Percentiles rank a stretch among this genome's conserved stretches.
These are phyloP conservation scores for Leucosporidium scottii DNA, from an alignment of 768 basidiomycete genomes.

Conservation along the genomic window DNA sequence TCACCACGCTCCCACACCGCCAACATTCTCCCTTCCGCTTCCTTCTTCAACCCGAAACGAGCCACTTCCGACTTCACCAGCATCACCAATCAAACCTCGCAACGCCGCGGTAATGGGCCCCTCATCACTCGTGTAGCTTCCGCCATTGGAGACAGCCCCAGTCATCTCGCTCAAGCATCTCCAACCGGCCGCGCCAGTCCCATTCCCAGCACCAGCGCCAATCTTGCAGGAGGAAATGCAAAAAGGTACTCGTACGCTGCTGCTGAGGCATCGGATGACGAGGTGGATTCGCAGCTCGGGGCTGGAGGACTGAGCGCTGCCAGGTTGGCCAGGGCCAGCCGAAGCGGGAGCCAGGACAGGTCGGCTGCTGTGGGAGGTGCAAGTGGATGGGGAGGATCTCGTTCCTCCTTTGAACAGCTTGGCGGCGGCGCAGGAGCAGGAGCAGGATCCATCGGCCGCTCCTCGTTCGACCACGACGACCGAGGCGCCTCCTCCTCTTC, in stretches of 20 bases:
- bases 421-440: neutral
- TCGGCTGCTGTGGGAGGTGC: no score
- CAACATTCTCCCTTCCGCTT: neutral
- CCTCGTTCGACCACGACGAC: no score
- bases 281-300: neutral
- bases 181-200: no score
- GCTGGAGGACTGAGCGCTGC: neutral
- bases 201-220: no score
- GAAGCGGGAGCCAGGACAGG: no score
- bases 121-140: conserved; percentile 5
- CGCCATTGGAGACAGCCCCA: neutral
- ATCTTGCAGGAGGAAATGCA: neutral
- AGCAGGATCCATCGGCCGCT: neutral
- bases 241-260: neutral
- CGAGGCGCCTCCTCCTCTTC: no score
- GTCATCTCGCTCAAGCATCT: no score
- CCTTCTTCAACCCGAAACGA: neutral
- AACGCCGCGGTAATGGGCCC: neutral
- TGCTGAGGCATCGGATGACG: no score
- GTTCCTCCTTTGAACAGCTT: neutral
- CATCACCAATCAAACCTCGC: neutral
- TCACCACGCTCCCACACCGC: neutral
- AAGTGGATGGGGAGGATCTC: no score
- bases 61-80: neutral
- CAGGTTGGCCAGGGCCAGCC: neutral